Conservation (phyloP, 2,329 filamentous ascomycete genomes). For the Diaporthe sp. region DNA sequence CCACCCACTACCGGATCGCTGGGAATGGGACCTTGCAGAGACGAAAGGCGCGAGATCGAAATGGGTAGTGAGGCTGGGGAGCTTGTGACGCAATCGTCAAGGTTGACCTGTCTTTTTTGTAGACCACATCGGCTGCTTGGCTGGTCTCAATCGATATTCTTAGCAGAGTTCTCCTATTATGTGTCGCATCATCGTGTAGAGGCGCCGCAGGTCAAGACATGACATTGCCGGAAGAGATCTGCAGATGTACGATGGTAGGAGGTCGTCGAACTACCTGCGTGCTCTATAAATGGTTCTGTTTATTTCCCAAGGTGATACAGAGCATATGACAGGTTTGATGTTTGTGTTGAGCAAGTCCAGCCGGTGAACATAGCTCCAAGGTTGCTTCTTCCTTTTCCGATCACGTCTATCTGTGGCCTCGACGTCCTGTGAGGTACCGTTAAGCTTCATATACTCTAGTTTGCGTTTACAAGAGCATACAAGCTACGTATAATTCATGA, state of each 20-base stretch:
- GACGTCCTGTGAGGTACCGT: neutral
- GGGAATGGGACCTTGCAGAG: slow-evolving; percentile 19
- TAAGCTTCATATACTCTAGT: no score
- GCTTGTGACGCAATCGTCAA: slow-evolving; percentile 1
- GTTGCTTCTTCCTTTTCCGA: neutral
- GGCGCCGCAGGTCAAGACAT: no score
- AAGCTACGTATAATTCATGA: no score
- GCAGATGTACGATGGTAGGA: neutral
- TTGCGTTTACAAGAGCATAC: no score
- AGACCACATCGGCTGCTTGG: neutral
- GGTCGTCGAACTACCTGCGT: neutral
- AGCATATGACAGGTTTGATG: no score
- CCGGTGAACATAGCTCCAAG: neutral
- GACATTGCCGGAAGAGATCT: neutral
- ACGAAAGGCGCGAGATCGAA: slow-evolving; percentile 12
- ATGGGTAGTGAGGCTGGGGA: neutral
- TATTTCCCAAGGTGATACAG: neutral
- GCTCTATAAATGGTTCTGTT: neutral
- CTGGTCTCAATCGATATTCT: neutral
- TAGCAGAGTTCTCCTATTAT: neutral
- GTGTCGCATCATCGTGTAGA: neutral
- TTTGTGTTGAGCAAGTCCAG: neutral
- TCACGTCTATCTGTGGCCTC: neutral
- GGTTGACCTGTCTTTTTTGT: neutral
- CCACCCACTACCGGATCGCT: slow-evolving; percentile 13